Conservation (phyloP, 768 basidiomycete genomes). For the Suillus placidus region DNA sequence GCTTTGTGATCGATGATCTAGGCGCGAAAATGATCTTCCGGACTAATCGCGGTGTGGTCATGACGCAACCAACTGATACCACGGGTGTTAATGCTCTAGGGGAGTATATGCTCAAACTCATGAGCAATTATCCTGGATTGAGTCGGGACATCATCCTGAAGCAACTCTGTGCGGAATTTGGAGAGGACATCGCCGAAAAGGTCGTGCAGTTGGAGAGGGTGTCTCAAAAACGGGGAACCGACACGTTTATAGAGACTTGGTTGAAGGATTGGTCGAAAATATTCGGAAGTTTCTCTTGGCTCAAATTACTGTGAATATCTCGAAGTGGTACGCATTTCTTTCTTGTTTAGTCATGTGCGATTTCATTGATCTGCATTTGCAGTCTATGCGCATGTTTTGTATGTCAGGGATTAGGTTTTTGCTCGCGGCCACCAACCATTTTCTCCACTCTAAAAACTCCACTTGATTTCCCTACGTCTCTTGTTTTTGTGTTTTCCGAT, state of each 20-base stretch:
- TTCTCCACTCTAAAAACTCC: background rate
- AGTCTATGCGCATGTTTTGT: background rate
- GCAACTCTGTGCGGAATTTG: background rate
- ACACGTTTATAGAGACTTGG: background rate
- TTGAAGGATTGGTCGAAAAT: background rate
- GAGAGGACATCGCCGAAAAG: background rate
- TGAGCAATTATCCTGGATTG: conserved; percentile 20
- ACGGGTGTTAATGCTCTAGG: conserved; percentile 11
- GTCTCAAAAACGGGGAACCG: background rate
- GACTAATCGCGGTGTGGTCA: conserved; percentile 10
- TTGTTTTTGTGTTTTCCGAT: background rate
- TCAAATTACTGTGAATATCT: background rate
- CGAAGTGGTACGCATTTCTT: background rate
- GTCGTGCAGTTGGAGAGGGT: background rate
- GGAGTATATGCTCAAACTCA: conserved; percentile 24
- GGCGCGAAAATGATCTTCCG: conserved; percentile 19
- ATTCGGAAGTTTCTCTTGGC: background rate
- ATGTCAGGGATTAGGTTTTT: background rate
- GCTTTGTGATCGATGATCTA: conserved; percentile 18
- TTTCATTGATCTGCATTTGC: background rate
- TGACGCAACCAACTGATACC: conserved; percentile 8
- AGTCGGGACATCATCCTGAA: conserved; percentile 15
- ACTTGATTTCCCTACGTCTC: background rate
- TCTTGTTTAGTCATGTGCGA: background rate
- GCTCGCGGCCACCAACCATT: background rate